phyloP scores from a whole-genome alignment of 768 basidiomycete genomes.

The Rubroboletus satanas region DNA sequence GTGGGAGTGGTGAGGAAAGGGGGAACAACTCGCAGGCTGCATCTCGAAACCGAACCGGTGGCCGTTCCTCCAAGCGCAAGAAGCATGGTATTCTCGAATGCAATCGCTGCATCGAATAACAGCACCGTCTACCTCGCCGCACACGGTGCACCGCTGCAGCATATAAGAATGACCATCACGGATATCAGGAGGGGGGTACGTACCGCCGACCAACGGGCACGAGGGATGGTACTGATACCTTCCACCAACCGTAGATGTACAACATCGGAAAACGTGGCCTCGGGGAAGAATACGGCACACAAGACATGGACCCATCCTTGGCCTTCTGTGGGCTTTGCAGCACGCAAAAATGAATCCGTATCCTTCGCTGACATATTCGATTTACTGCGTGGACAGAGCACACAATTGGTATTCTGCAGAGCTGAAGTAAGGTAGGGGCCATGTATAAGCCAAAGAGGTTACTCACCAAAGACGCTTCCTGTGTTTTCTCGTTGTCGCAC shows the following conservation, averaged over 20 bases:
- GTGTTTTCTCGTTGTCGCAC: constrained; percentile 76
- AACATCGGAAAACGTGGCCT: constrained; percentile 79
- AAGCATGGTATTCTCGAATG: constrained; percentile 72
- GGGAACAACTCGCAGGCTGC: constrained; percentile 54
- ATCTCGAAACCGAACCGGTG: constrained; percentile 93
- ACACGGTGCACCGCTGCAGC: constrained; percentile 69
- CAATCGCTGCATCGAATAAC: constrained; percentile 85
- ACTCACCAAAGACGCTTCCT: constrained; percentile 79
- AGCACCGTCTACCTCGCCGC: constrained; percentile 68
- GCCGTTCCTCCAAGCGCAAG: constrained; percentile 85
- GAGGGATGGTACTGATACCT: constrained; percentile 71
- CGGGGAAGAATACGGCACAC: constrained; percentile 84
- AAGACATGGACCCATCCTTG: constrained; percentile 90
- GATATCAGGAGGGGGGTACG: constrained; percentile 27
- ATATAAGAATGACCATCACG: constrained; percentile 6
- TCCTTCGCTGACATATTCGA: constrained; percentile 40
- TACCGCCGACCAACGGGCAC: constrained; percentile 71
- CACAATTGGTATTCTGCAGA: constrained; percentile 71
- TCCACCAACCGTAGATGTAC: constrained; percentile 74
- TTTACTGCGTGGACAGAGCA: constrained; percentile 67
- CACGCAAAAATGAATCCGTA: constrained; percentile 63
- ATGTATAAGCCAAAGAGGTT: background rate
- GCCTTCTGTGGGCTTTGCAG: constrained; percentile 88
- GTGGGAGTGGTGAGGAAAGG: background rate
- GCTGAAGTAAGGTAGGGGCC: background rate